These are phyloP conservation scores for Dictyostelium capitatum DNA, from an alignment of 78 protist species.

Conservation along the genomic window DNA sequence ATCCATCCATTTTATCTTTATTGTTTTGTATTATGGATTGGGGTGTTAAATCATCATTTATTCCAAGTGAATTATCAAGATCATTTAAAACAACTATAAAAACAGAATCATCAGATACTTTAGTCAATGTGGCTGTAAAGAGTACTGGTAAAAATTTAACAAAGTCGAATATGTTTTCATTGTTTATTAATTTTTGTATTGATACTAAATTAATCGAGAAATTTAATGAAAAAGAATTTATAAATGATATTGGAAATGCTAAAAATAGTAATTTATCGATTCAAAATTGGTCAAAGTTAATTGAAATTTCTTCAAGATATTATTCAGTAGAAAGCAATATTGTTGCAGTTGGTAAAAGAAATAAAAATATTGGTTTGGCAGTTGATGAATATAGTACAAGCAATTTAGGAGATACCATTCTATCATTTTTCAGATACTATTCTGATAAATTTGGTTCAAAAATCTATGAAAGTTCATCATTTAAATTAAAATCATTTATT, in stretches of 20 bases:
- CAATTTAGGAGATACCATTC: not conserved
- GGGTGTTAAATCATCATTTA: not conserved
- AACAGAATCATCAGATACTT: not conserved
- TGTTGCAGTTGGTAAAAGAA: not conserved
- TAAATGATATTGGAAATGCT: not conserved
- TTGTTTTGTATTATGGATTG: not conserved
- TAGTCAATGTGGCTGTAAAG: too few relatives aligned
- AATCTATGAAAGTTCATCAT: not conserved
- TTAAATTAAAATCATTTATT: not conserved
- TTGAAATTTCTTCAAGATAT: not conserved
- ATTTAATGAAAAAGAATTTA: not conserved
- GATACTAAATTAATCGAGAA: not conserved
- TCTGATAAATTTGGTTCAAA: not conserved
- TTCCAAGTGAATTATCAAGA: not conserved
- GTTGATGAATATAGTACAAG: conserved; percentile 11
- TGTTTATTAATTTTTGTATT: not conserved
- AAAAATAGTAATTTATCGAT: not conserved
- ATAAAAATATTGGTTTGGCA: not conserved
- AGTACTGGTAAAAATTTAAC: not conserved
- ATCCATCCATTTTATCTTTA: not conserved
- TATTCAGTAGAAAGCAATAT: not conserved
- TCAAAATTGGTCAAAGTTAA: not conserved
- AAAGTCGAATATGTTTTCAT: not conserved
- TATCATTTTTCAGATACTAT: conserved; percentile 11
- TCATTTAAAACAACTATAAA: too few relatives aligned